phyloP scores from a whole-genome alignment of 1,284 basidiomycete genomes.

The Pseudozyma tsukubaensis region DNA sequence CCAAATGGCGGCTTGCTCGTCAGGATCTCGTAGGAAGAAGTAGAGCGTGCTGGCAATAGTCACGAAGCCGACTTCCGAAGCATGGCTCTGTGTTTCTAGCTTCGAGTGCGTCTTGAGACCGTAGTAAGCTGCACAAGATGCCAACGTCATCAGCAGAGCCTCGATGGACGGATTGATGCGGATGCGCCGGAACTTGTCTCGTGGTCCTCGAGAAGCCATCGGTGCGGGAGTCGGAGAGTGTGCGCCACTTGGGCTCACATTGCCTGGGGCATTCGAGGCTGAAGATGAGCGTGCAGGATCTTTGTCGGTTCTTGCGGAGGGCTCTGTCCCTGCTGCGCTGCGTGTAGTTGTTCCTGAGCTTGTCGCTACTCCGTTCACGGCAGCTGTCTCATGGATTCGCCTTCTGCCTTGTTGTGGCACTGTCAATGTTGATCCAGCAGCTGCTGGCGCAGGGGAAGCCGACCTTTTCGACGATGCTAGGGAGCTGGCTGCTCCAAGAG shows the following conservation, averaged over 20 bases:
- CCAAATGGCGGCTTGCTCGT: conserved; percentile 56
- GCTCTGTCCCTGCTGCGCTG: conserved; percentile 3
- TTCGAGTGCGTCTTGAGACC: conserved; percentile 34
- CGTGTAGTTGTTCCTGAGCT: not conserved
- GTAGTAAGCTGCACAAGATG: conserved; percentile 39
- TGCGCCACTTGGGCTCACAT: not conserved
- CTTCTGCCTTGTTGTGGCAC: conserved; percentile 7
- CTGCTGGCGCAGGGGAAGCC: not conserved
- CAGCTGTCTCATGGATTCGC: conserved; percentile 10
- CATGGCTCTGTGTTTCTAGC: conserved; percentile 37
- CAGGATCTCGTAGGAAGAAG: conserved; percentile 43
- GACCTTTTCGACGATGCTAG: conserved; percentile 15
- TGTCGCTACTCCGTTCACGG: not conserved
- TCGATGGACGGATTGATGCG: conserved; percentile 45
- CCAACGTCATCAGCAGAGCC: conserved; percentile 36
- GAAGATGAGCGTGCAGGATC: conserved; percentile 28
- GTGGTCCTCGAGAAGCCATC: not conserved
- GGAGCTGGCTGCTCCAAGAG: conserved; percentile 18
- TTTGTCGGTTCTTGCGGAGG: conserved; percentile 6
- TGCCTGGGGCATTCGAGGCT: conserved; percentile 17
- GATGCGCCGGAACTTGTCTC: conserved; percentile 20
- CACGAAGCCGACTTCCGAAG: conserved; percentile 49
- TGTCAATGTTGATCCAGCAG: not conserved
- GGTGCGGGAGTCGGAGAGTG: conserved; percentile 2
- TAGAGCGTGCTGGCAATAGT: conserved; percentile 46